phyloP scores from a whole-genome alignment of 768 basidiomycete species.

The Boletus coccyginus region DNA sequence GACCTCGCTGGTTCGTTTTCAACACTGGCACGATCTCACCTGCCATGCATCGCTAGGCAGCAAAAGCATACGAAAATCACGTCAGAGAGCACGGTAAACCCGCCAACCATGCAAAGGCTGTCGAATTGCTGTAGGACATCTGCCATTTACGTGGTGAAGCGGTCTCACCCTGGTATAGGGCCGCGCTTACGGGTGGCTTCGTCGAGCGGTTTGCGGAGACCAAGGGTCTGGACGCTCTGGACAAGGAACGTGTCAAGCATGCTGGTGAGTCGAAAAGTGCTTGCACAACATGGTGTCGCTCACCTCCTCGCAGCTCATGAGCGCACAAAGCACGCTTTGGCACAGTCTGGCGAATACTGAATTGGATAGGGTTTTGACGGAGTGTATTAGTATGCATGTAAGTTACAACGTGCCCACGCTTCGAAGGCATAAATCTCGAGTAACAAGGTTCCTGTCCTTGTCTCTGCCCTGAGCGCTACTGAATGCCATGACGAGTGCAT shows the following conservation, averaged over 20 bases:
- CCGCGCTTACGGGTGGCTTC: conserved; percentile 24
- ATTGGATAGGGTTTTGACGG: background rate
- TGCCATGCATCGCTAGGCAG: conserved; percentile 16
- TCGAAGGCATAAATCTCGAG: conserved; percentile 70
- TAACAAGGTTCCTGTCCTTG: conserved; percentile 67
- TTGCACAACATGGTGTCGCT: background rate
- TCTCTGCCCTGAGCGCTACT: conserved; percentile 66
- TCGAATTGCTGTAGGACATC: conserved; percentile 24
- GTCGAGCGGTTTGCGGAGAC: conserved; percentile 26
- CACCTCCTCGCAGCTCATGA: conserved; percentile 13
- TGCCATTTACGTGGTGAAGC: too few species aligned
- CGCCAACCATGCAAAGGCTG: conserved; percentile 20
- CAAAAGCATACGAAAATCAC: conserved; percentile 30
- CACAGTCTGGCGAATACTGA: conserved; percentile 18
- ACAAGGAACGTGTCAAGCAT: conserved; percentile 20
- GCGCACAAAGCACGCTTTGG: conserved; percentile 7
- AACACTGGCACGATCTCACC: background rate
- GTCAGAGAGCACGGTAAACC: conserved; percentile 18
- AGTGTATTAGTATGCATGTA: conserved; percentile 14
- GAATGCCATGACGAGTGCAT: conserved; percentile 73
- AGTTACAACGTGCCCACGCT: conserved; percentile 63
- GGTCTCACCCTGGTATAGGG: conserved; percentile 12
- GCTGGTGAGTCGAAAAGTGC: conserved; percentile 14
- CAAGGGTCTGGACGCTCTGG: conserved; percentile 21
- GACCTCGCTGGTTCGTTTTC: background rate